Base-by-base conservation (phyloP, 2,329 filamentous ascomycete genomes). In the Elsinoe fawcettii region DNA sequence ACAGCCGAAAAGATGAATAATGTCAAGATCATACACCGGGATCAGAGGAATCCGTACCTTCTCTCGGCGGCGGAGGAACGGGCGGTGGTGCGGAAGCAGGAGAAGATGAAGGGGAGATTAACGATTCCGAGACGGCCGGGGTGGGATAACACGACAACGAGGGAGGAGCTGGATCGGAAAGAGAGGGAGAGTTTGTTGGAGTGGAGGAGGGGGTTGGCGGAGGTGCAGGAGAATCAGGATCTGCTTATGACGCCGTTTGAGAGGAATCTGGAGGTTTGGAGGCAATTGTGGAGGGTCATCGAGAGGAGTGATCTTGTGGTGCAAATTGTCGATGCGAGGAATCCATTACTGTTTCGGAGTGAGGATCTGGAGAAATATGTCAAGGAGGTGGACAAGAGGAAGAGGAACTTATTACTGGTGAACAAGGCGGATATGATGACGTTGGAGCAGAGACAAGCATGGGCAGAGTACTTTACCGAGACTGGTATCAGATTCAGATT, bases 381-480 rank as follows among this genome's bases (percentile, higher is more conserved):
- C 66, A 95, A 96, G 74, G 90, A 95, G 65, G 87, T 97, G 23
- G 87, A 95, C 66, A 74, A 84, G 1, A 85, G 83, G 69, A 97
- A 99, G 77, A 82, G 90, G 69, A 99, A 97, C 70, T 69, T 99
- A 67, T 72, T 99, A 57, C 77, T 99, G 57, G 92, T 99, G 68
- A 99, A 99, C 79, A 99, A 99, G 78, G 91, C 93, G 46, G 93
- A 99, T 74, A 96, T 99, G 93, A 91, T 99, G 88, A 95, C 91
- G 1, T 72, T 84, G 49, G 83, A 83, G 66, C 95, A 99, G 74
- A 80, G 93, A 63, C 80, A 80, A 62, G 77, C 80, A 0, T 99
- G 93, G 93, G 91, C 91, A 2, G 82, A 87, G 64, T 90, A 96
- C 68, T 89, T 99, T 64, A 85, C 85, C 64, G 77, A 84, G 64